Evolutionary conservation across 495 filamentous ascomycete species (phyloP), one percentile per base, ranked within the genome.

Genomic region (Pseudoneurospora amorphoporcata): DNA sequence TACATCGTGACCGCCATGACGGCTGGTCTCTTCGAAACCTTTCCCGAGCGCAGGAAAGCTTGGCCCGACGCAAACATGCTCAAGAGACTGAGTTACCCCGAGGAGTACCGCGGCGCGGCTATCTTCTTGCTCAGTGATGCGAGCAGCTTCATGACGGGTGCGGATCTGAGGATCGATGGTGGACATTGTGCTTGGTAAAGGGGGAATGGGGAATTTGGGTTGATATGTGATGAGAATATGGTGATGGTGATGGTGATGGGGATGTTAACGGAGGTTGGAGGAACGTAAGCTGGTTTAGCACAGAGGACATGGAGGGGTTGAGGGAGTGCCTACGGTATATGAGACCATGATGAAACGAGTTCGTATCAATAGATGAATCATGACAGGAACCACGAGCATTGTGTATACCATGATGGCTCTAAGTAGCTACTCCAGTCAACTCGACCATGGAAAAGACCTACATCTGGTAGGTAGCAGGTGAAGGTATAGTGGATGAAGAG

Each of bases 1-100:
- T 98, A 98, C 79, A 97, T 98, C 75, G 89, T 95, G 70, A 97
- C 94, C n/a, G 87, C 88, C 40, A 96, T 97, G 94, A 93, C 95
- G 12, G 89, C 92, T 78, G 87, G 89, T 65, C 85, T 97, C 39
- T 95, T 97, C 75, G 83, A 90, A 53, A 78, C 90, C 69, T 92
- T 85, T 76, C 92, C 93, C 8, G 93, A 97, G 81, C 87, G 93
- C 42, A 84, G 84, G 72, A 86, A 87, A 37, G 89, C 91, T 69
- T 98, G 94, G 94, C 89, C 92, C 61, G 90, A 87, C 76, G 89
- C 94, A 78, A 97, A 97, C 78, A 97, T 97, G 94, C 86, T 98
- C 47, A 89, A 90, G 68, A 87, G 90, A 70, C 84, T 98, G 75
- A 94, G 91, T 74, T 86, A 85, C 43, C 93, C 94, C 7, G 86